Evolutionary conservation across 2,329 filamentous ascomycete genomes (phyloP).

Genomic region (Aspergillus texensis): DNA sequence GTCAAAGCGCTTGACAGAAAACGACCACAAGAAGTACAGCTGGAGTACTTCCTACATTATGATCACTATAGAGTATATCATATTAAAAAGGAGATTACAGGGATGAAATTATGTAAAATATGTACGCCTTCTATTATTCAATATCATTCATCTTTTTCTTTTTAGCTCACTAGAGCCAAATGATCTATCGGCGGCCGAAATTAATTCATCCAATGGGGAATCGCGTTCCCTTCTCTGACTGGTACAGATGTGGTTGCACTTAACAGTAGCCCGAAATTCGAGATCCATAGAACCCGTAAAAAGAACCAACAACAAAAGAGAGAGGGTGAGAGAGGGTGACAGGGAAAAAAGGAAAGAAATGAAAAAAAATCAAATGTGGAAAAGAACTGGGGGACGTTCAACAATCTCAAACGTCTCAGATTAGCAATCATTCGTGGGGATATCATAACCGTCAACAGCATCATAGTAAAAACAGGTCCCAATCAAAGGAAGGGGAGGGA

Average conservation of each 20-base stretch:
- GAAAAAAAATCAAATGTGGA: background rate
- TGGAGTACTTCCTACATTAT: too few relatives aligned
- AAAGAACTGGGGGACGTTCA: background rate
- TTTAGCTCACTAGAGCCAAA: conserved; percentile 6
- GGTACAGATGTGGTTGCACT: conserved; percentile 13
- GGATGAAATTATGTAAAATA: background rate
- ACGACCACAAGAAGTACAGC: background rate
- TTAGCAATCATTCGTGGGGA: conserved; percentile 21
- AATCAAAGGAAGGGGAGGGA: background rate
- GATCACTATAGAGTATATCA: too few relatives aligned
- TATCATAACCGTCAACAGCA: conserved; percentile 21
- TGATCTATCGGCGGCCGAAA: conserved; percentile 4
- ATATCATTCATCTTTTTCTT: background rate
- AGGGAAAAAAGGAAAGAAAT: conserved; percentile 7
- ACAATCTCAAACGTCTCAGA: conserved; percentile 12
- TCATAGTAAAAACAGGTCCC: conserved; percentile 6
- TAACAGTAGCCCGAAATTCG: conserved; percentile 1
- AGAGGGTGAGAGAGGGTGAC: background rate
- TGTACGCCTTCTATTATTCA: background rate
- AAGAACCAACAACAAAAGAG: background rate
- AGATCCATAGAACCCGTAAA: conserved; percentile 2
- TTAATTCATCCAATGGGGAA: conserved; percentile 1
- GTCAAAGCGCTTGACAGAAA: conserved; percentile 1
- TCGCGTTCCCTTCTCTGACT: conserved; percentile 12
- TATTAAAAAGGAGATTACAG: background rate